Conservation (phyloP, 805 yeast species). For the Starmerella scarabaei region DNA sequence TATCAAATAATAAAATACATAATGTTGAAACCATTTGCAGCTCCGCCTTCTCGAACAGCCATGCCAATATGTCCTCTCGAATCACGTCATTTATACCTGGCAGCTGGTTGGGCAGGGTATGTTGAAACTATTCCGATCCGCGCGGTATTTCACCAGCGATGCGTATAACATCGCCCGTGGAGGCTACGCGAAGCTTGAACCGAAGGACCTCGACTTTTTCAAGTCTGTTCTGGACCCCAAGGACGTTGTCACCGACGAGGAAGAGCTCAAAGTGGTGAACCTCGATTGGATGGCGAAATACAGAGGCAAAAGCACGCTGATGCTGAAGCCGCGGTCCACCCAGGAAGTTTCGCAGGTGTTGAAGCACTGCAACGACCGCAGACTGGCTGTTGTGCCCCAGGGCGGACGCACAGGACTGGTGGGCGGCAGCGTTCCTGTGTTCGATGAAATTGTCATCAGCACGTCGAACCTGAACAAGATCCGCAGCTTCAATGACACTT, state of each 20-base stretch:
- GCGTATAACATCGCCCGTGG: conserved; percentile 44
- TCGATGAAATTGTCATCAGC: conserved; percentile 74
- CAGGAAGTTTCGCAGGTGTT: conserved; percentile 64
- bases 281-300: conserved; percentile 93
- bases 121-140: not conserved
- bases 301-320: conserved; percentile 66
- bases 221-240: conserved; percentile 35
- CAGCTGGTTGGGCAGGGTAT: too few relatives aligned
- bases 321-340: conserved; percentile 67
- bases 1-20: too few relatives aligned
- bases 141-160: conserved; percentile 40
- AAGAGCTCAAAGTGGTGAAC: conserved; percentile 58
- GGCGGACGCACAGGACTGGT: conserved; percentile 95
- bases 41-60: too few relatives aligned
- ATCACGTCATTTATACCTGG: too few relatives aligned
- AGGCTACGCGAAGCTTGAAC: conserved; percentile 39
- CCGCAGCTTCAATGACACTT: conserved; percentile 62
- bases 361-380: conserved; percentile 64
- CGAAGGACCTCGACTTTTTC: conserved; percentile 50
- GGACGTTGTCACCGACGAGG: conserved; percentile 37
- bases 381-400: conserved; percentile 82
- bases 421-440: conserved; percentile 86
- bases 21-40: too few relatives aligned
- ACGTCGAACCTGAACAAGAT: conserved; percentile 59
- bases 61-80: too few relatives aligned